Percentiles rank a stretch among this genome's conserved stretches.
Evolutionary conservation across 2,329 filamentous ascomycete genomes (phyloP).

Genomic region (Penicillium decumbens): DNA sequence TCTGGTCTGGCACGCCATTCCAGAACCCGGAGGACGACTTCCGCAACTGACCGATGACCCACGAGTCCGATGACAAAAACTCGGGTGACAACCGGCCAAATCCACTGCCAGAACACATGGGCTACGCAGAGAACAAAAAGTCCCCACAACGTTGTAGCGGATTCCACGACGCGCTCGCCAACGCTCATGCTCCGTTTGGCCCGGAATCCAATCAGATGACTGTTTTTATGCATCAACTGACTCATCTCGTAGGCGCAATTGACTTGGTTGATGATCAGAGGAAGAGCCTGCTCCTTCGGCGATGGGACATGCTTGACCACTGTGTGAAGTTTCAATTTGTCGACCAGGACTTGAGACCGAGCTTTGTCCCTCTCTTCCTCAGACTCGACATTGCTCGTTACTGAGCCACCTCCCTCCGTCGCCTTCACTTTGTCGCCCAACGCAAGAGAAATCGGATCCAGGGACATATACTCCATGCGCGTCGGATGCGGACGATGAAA

Average conservation of each 20-base stretch:
- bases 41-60: slow-evolving; percentile 72
- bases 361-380: slow-evolving; percentile 67
- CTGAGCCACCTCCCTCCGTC: slow-evolving; percentile 29
- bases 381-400: slow-evolving; percentile 59
- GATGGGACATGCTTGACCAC: slow-evolving; percentile 73
- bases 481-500: slow-evolving; percentile 81
- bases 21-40: slow-evolving; percentile 70
- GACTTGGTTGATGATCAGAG: slow-evolving; percentile 82
- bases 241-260: slow-evolving; percentile 94
- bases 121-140: slow-evolving; percentile 65
- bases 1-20: slow-evolving; percentile 79
- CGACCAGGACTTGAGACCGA: slow-evolving; percentile 63
- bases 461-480: slow-evolving; percentile 93
- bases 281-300: slow-evolving; percentile 74
- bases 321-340: slow-evolving; percentile 84
- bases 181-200: slow-evolving; percentile 84
- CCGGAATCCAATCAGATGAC: slow-evolving; percentile 73
- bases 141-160: slow-evolving; percentile 79
- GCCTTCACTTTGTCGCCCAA: slow-evolving; percentile 64
- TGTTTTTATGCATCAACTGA: slow-evolving; percentile 79
- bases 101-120: slow-evolving; percentile 66
- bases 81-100: slow-evolving; percentile 70
- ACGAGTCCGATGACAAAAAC: slow-evolving; percentile 75
- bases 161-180: slow-evolving; percentile 89
- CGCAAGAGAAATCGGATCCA: slow-evolving; percentile 81